Percentiles rank a stretch among this genome's conserved stretches.
phyloP scores from a whole-genome alignment of 2,329 filamentous ascomycete species.

The Nigrospora osmanthi region DNA sequence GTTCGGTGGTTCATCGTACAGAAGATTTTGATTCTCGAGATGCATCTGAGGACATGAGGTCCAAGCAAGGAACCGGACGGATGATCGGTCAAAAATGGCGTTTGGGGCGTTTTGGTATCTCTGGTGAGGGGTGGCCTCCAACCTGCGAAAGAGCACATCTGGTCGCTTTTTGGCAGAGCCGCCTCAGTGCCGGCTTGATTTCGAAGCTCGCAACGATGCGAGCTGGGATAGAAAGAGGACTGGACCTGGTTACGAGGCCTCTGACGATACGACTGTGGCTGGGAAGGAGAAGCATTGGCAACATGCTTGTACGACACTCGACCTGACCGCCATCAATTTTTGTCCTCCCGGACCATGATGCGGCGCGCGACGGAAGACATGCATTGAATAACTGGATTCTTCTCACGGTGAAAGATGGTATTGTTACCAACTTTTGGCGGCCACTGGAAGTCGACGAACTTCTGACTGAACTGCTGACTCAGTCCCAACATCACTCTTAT shows the following conservation, averaged over 20 bases:
- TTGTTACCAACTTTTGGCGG: no score
- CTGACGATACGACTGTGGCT: not conserved
- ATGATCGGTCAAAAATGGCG: conserved; percentile 4
- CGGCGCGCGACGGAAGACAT: no score
- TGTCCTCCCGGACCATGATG: no score
- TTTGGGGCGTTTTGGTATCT: conserved; percentile 3
- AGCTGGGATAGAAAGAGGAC: not conserved
- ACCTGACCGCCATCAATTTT: no score
- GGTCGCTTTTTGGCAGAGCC: not conserved
- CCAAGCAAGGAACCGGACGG: conserved; percentile 4
- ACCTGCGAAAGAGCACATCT: not conserved
- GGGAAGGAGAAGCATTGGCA: not conserved
- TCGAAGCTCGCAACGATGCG: not conserved
- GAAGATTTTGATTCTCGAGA: conserved; percentile 11
- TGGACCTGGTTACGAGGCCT: not conserved
- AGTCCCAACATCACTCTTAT: not conserved
- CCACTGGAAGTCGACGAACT: no score
- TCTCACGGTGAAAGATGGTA: no score
- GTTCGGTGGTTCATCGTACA: conserved; percentile 12
- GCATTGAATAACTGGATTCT: no score
- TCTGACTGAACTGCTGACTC: no score
- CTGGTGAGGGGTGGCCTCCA: not conserved
- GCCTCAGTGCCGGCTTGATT: not conserved
- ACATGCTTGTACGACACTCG: not conserved
- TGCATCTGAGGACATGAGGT: conserved; percentile 19